Evolutionary conservation across 306 rosid species (phyloP).

Genomic region (Quercus cerris): DNA sequence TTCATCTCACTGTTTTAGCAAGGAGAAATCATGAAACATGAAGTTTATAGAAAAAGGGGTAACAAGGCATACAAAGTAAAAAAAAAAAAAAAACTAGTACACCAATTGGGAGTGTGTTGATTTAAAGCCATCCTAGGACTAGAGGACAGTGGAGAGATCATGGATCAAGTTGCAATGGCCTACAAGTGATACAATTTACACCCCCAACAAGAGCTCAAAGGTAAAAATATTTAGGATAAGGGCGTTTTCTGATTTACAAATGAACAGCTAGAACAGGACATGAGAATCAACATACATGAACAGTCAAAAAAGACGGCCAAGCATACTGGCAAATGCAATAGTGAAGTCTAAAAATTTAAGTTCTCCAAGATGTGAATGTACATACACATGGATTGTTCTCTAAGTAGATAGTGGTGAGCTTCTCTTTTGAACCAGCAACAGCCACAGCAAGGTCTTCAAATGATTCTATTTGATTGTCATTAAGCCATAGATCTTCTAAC

Average conservation of each 20-base stretch:
- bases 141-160: background rate
- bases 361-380: conserved; percentile 13
- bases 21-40: background rate
- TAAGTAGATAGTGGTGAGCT: conserved; percentile 80
- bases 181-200: background rate
- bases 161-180: background rate
- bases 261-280: conserved; percentile 11
- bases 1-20: background rate
- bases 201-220: conserved; percentile 1
- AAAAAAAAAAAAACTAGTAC: background rate
- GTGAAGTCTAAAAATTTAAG: background rate
- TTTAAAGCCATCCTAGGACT: background rate
- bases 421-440: conserved; percentile 77
- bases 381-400: conserved; percentile 93
- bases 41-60: background rate
- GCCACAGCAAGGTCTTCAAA: conserved; percentile 64
- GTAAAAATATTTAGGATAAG: background rate
- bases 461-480: conserved; percentile 80
- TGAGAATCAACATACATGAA: background rate
- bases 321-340: background rate
- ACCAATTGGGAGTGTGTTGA: background rate
- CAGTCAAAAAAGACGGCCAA: background rate
- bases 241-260: background rate
- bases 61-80: background rate
- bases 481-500: conserved; percentile 95